Base-by-base conservation (phyloP, 169 alveolate species). In the Cryptosporidium ubiquitum region DNA sequence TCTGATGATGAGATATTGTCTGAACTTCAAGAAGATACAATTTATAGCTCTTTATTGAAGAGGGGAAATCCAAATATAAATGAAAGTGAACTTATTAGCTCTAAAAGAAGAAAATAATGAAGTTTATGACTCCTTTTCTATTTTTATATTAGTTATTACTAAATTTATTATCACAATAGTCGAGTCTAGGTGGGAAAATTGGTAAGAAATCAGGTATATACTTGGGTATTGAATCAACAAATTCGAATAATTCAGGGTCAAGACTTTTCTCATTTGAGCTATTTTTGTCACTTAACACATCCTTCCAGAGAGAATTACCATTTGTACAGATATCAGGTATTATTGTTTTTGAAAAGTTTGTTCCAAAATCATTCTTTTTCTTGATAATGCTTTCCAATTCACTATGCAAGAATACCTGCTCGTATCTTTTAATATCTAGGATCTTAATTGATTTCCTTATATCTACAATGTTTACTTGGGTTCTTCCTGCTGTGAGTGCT, bases 191-290 rank as follows among this genome's bases (percentile, higher is more conserved):
- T 79, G 89, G 89, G 35, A 61, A 79, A 42, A 58, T 79, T 5
- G 89, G 89, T 42, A 79, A 66, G 37, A 79, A 79, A 42, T 64
- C 75, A 40, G 89, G 89, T 44, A 79, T 79, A 79, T 79, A 64
- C 61, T 79, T 79, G 3, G 89, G 89, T 26, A 29, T 61, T 6
- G 75, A 79, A 37, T 79, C 79, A 35, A 64, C 23, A 23, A 23
- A 61, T 52, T 79, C 74, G n/a, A 37, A 57, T 42, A 79, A 66
- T 26, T 79, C 89, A 14, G 68, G 51, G 7, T 79, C 89, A 61
- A 47, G 37, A 47, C 29, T 5, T 37, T 64, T 64, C 14, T 35
- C 29, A 33, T 29, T n/a, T 16, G 26, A 7, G 39, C 10, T 20
- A 29, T 79, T 79, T 6, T 18, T 31, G 12, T 66, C 79, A 18